These are phyloP conservation scores for Paracorniculantispora psalliotae DNA, from an alignment of 2,329 filamentous ascomycete species.

Conservation along the genomic window DNA sequence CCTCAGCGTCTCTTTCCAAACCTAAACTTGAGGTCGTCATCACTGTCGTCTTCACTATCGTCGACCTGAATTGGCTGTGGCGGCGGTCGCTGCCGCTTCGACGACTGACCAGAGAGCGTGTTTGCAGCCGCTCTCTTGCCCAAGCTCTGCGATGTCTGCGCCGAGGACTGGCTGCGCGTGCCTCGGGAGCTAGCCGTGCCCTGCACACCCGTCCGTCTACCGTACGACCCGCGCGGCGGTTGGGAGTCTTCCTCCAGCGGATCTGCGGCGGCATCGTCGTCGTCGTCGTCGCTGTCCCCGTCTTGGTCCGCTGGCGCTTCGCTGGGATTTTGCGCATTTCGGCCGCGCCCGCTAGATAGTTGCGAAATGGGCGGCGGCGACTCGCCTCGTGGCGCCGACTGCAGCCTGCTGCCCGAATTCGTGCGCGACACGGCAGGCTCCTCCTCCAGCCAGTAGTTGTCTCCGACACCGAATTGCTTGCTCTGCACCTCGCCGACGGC, in stretches of 20 bases:
- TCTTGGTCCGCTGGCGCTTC: slow-evolving; percentile 3
- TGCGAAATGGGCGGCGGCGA: slow-evolving; percentile 8
- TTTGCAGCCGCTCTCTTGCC: slow-evolving; percentile 32
- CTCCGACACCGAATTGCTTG: slow-evolving; percentile 68
- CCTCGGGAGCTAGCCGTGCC: slow-evolving; percentile 4
- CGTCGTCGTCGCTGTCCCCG: slow-evolving; percentile 20
- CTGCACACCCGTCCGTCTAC: neutral
- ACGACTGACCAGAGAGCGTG: slow-evolving; percentile 24
- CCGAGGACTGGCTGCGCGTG: slow-evolving; percentile 13
- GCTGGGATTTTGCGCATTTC: neutral
- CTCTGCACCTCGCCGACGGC: slow-evolving; percentile 64
- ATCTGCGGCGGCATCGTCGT: no score
- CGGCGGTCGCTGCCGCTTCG: slow-evolving; percentile 19
- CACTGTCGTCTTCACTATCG: slow-evolving; percentile 45
- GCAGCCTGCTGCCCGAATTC: slow-evolving; percentile 10
- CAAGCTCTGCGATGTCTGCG: slow-evolving; percentile 21
- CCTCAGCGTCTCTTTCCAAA: slow-evolving; percentile 47
- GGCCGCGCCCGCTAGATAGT: neutral
- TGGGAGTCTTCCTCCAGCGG: slow-evolving; percentile 13
- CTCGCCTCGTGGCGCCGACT: neutral
- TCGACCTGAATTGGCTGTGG: slow-evolving; percentile 31
- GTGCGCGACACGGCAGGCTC: slow-evolving; percentile 25
- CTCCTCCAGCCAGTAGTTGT: slow-evolving; percentile 69
- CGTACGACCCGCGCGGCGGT: slow-evolving; percentile 3
- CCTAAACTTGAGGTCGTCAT: slow-evolving; percentile 52